Evolutionary conservation across 805 yeast species (phyloP).

Genomic region (Sungouiozyma intestinalis): DNA sequence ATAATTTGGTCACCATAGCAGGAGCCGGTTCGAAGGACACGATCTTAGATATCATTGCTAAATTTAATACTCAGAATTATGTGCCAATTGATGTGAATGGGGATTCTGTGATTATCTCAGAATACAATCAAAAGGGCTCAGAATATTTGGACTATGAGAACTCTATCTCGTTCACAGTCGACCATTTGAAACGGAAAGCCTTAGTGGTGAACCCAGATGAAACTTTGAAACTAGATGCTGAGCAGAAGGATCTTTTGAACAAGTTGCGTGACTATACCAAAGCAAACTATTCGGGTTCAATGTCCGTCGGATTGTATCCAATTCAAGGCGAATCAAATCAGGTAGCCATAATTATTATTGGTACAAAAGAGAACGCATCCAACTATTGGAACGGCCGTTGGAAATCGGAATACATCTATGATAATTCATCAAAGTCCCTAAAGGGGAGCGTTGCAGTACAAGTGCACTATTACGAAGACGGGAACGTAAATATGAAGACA

Average conservation of each 20-base stretch:
- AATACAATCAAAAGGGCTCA: slow-evolving; percentile 38
- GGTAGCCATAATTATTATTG: slow-evolving; percentile 46
- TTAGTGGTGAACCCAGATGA: slow-evolving; percentile 39
- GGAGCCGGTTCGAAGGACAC: slow-evolving; percentile 31
- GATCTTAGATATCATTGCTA: slow-evolving; percentile 29
- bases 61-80: slow-evolving; percentile 31
- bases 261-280: slow-evolving; percentile 38
- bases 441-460: slow-evolving; percentile 53
- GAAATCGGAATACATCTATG: slow-evolving; percentile 53
- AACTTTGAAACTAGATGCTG: slow-evolving; percentile 8
- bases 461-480: slow-evolving; percentile 92
- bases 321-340: slow-evolving; percentile 21
- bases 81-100: slow-evolving; percentile 28
- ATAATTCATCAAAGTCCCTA: slow-evolving; percentile 27
- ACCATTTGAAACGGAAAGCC: slow-evolving; percentile 39
- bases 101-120: slow-evolving; percentile 35
- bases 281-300: slow-evolving; percentile 57
- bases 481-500: slow-evolving; percentile 73
- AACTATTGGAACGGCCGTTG: slow-evolving; percentile 89
- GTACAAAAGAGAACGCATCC: slow-evolving; percentile 58
- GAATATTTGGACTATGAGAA: slow-evolving; percentile 42
- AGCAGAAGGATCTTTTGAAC: slow-evolving; percentile 12
- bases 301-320: slow-evolving; percentile 36
- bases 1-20: slow-evolving; percentile 36
- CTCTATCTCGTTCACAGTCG: slow-evolving; percentile 46